Conservation (phyloP, 2,329 filamentous ascomycete species). For the Penicillium sp. region DNA sequence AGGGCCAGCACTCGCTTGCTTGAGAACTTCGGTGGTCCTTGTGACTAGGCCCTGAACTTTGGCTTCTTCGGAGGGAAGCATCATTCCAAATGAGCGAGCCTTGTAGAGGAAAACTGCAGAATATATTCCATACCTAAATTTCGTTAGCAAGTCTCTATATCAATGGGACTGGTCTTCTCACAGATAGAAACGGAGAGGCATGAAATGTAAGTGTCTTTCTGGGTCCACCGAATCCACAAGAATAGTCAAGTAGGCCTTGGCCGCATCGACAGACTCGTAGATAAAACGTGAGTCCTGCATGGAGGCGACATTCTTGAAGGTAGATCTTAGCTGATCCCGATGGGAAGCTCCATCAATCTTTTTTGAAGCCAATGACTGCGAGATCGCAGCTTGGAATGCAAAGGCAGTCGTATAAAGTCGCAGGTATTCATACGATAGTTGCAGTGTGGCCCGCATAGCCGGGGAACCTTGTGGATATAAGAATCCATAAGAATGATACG, state of each 20-base stretch:
- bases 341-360: constrained; percentile 36
- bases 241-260: constrained; percentile 60
- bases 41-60: constrained; percentile 59
- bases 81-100: constrained; percentile 59
- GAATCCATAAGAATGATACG: background rate
- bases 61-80: constrained; percentile 55
- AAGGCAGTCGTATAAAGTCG: constrained; percentile 74
- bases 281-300: constrained; percentile 66
- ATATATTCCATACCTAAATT: constrained; percentile 54
- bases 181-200: constrained; percentile 64
- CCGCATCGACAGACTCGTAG: constrained; percentile 64
- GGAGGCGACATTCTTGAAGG: constrained; percentile 56
- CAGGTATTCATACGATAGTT: constrained; percentile 71
- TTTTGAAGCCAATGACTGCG: constrained; percentile 47
- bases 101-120: constrained; percentile 67
- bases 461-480: constrained; percentile 53
- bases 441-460: constrained; percentile 64
- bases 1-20: constrained; percentile 56
- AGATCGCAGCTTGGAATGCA: constrained; percentile 70
- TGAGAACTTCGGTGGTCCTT: constrained; percentile 59
- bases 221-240: constrained; percentile 62
- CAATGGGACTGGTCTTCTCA: constrained; percentile 36
- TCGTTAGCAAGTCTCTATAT: constrained; percentile 11
- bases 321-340: constrained; percentile 43
- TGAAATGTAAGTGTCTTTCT: constrained; percentile 59